Conservation (phyloP, 768 basidiomycete genomes). For the Pluteus cervinus region DNA sequence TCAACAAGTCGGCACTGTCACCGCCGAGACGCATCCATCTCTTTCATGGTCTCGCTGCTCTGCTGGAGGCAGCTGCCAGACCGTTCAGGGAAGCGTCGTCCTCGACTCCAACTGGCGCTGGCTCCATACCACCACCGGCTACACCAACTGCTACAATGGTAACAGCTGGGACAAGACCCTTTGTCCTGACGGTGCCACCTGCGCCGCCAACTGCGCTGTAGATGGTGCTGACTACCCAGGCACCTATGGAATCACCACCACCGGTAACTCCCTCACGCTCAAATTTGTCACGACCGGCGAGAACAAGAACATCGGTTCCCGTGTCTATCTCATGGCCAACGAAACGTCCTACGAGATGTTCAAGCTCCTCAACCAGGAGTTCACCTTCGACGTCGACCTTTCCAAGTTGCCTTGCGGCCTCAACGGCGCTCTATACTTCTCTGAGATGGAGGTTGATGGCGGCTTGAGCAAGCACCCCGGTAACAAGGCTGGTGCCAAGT, state of each 20-base stretch:
- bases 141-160: constrained; percentile 49
- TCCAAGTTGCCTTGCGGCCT: constrained; percentile 51
- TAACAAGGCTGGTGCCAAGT: constrained; percentile 51
- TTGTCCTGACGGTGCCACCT: constrained; percentile 42
- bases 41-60: constrained; percentile 41
- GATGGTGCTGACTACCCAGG: constrained; percentile 43
- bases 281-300: constrained; percentile 37
- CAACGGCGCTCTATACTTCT: constrained; percentile 54
- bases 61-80: constrained; percentile 31
- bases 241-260: constrained; percentile 46
- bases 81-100: constrained; percentile 26
- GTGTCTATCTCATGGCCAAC: constrained; percentile 45
- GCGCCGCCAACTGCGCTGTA: constrained; percentile 37
- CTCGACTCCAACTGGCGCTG: constrained; percentile 54
- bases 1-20: constrained; percentile 45
- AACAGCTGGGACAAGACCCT: constrained; percentile 47
- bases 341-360: constrained; percentile 37
- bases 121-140: constrained; percentile 28
- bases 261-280: constrained; percentile 39
- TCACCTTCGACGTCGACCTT: constrained; percentile 56
- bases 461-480: constrained; percentile 35
- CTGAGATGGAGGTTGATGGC: constrained; percentile 51
- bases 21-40: constrained; percentile 43
- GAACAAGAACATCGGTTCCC: constrained; percentile 34
- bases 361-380: constrained; percentile 48